Evolutionary conservation across 495 filamentous ascomycete species (phyloP).

Genomic region (Astrocystis sublimbata): DNA sequence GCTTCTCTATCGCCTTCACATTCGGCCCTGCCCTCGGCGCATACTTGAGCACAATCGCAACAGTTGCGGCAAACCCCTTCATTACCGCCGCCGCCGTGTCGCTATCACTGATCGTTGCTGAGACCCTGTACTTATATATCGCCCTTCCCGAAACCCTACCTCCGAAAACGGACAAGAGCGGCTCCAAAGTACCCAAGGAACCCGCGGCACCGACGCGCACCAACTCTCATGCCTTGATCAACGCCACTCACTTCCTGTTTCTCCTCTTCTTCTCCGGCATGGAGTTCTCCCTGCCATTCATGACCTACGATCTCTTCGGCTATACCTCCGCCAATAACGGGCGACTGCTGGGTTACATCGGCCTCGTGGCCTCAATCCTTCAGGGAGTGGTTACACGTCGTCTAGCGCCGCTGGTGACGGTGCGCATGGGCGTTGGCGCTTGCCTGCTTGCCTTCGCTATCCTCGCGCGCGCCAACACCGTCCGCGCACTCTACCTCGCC

Average conservation of each 20-base stretch:
- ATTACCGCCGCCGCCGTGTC: conserved; percentile 85
- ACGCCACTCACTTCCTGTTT: conserved; percentile 84
- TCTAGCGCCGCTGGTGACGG: conserved; percentile 72
- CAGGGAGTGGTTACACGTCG: conserved; percentile 85
- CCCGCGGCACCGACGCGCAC: conserved; percentile 52
- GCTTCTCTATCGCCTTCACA: conserved; percentile 97
- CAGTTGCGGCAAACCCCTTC: conserved; percentile 86
- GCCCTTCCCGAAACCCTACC: conserved; percentile 89
- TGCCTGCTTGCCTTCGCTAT: conserved; percentile 79
- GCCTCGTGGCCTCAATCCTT: conserved; percentile 84
- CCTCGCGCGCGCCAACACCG: conserved; percentile 65
- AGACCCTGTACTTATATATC: conserved; percentile 87
- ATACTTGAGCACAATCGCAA: conserved; percentile 69
- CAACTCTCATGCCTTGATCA: conserved; percentile 81
- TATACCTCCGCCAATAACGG: conserved; percentile 79
- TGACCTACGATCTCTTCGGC: conserved; percentile 90
- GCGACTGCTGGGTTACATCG: conserved; percentile 87
- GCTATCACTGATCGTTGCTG: conserved; percentile 74
- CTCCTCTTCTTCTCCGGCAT: conserved; percentile 96
- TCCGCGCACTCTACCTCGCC: conserved; percentile 72
- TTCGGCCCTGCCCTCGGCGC: conserved; percentile 92
- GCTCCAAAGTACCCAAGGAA: conserved; percentile 22
- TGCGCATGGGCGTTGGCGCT: conserved; percentile 74
- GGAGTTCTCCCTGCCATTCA: conserved; percentile 95
- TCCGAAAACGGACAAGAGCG: conserved; percentile 36